Conservation (phyloP, 345 rosid species). For the Firmiana major region DNA sequence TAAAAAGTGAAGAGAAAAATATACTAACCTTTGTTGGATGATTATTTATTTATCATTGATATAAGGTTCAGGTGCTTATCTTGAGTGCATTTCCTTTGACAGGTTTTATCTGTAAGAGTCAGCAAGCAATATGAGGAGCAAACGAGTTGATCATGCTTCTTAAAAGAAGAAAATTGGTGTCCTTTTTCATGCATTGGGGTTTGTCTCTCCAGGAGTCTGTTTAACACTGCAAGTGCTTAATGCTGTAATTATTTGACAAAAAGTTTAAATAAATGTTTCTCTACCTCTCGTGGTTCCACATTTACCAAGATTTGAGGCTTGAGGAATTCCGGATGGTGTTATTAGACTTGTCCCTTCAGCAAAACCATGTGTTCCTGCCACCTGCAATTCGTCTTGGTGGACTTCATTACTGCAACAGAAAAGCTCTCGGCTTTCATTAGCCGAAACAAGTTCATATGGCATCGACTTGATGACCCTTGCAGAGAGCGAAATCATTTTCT, state of each 20-base stretch:
- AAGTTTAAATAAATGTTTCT: neutral
- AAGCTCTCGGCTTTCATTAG: constrained; percentile 8
- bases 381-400: constrained; percentile 14
- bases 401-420: constrained; percentile 14
- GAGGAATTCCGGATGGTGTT: constrained; percentile 8
- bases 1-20: neutral
- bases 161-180: neutral
- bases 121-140: neutral
- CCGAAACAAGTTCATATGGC: constrained; percentile 16
- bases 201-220: constrained; percentile 6
- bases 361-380: constrained; percentile 17
- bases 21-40: constrained; percentile 19
- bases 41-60: constrained; percentile 3
- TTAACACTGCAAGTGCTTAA: neutral
- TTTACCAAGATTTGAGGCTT: constrained; percentile 5
- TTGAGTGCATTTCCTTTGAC: constrained; percentile 12
- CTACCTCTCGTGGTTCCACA: constrained; percentile 22
- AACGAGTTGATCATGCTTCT: neutral
- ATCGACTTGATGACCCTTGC: constrained; percentile 25
- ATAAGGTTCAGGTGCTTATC: constrained; percentile 15
- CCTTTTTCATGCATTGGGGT: neutral
- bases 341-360: constrained; percentile 4
- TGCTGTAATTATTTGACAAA: neutral
- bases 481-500: neutral
- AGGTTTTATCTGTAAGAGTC: neutral